phyloP scores from a whole-genome alignment of 2,329 filamentous ascomycete species.

The Trichoderma polysporum region DNA sequence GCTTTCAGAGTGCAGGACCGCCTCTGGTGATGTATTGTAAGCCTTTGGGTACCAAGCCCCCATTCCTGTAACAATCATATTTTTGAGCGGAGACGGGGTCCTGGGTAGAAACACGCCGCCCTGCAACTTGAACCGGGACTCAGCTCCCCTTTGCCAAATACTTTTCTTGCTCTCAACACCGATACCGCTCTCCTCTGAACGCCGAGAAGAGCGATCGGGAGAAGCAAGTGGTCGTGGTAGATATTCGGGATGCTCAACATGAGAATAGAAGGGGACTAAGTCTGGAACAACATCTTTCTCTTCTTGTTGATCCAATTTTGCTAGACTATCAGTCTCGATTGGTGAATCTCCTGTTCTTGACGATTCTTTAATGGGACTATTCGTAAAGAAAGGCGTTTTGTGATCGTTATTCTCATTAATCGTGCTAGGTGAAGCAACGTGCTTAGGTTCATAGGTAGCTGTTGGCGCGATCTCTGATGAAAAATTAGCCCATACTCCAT shows the following conservation, averaged over 20 bases:
- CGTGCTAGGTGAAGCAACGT: neutral
- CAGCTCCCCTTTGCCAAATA: neutral
- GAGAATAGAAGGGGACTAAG: neutral
- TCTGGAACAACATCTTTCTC: neutral
- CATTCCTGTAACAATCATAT: conserved; percentile 11
- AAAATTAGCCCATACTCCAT: neutral
- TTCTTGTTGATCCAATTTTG: neutral
- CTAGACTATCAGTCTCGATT: neutral
- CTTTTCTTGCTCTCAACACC: neutral
- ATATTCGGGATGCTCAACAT: conserved; percentile 12
- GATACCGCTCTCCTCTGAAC: neutral
- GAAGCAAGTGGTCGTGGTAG: conserved; percentile 16
- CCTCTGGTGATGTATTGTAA: neutral
- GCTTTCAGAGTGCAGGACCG: neutral
- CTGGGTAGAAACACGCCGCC: neutral
- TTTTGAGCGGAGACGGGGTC: conserved; percentile 8
- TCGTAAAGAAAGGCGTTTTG: neutral
- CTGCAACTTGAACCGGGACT: neutral
- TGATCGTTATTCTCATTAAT: neutral
- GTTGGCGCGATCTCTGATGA: neutral
- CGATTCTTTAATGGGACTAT: neutral
- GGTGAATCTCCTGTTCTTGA: neutral
- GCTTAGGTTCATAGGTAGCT: neutral
- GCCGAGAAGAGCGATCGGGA: neutral
- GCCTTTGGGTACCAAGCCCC: neutral